Conservation (phyloP, 768 basidiomycete species). For the Daedalea quercina region DNA sequence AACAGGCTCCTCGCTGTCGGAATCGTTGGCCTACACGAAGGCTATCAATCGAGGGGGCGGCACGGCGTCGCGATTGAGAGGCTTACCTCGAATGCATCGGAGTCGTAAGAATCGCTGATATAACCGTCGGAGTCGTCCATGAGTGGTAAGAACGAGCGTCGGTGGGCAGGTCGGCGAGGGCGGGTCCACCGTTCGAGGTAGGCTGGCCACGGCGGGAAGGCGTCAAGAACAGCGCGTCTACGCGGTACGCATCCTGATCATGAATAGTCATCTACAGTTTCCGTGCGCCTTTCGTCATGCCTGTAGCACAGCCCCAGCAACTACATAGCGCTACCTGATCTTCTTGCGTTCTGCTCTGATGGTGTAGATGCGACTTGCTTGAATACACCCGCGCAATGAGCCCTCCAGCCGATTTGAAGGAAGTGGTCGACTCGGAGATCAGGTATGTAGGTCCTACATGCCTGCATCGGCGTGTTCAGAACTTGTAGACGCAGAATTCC, state of each 20-base stretch:
- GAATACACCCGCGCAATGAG: slow-evolving; percentile 5
- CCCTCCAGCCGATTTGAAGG: slow-evolving; percentile 16
- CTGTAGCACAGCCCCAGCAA: background rate
- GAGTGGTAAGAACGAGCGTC: background rate
- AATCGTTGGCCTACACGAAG: slow-evolving; percentile 15
- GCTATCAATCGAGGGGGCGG: background rate
- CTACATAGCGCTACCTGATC: background rate
- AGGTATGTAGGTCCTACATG: slow-evolving; percentile 12
- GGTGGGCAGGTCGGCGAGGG: too few relatives aligned
- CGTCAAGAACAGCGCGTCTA: too few relatives aligned
- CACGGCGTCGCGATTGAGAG: background rate
- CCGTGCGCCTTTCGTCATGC: background rate
- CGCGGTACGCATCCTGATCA: too few relatives aligned
- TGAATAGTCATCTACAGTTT: too few relatives aligned
- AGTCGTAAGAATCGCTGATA: slow-evolving; percentile 19
- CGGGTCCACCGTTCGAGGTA: too few relatives aligned
- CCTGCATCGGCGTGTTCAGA: background rate
- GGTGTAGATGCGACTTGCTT: too few relatives aligned
- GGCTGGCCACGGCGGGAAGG: too few relatives aligned
- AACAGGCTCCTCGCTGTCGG: slow-evolving; percentile 14
- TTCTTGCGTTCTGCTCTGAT: background rate
- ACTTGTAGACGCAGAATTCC: background rate
- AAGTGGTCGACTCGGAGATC: slow-evolving; percentile 18
- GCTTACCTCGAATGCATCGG: slow-evolving; percentile 18
- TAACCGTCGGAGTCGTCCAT: slow-evolving; percentile 23